Evolutionary conservation across 2,329 filamentous ascomycete genomes (phyloP).

Genomic region (Bipolaris bicolor): DNA sequence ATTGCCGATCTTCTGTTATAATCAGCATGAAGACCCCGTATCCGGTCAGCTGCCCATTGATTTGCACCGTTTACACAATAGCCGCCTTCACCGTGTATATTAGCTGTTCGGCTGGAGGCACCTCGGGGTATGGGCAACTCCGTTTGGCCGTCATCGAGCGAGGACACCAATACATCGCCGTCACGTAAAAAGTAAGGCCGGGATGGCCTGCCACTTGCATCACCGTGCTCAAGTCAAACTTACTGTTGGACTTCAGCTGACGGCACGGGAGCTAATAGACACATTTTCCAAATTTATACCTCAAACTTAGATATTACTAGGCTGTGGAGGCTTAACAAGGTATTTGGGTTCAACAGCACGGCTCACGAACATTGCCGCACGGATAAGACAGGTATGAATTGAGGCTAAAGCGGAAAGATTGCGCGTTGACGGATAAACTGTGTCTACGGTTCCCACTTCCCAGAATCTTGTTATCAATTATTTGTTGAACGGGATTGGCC

Average conservation of each 20-base stretch:
- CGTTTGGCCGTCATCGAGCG: not conserved
- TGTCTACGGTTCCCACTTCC: not conserved
- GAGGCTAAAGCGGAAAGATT: not conserved
- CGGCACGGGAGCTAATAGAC: not conserved
- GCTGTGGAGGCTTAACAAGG: constrained; percentile 1
- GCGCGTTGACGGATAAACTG: not conserved
- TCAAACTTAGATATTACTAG: not conserved
- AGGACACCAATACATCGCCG: not conserved
- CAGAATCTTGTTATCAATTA: not conserved
- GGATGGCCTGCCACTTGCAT: not conserved
- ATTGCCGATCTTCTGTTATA: not conserved
- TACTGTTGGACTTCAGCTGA: not conserved
- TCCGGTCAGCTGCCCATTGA: not conserved
- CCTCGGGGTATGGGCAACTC: not conserved
- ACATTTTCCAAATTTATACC: not conserved
- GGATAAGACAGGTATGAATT: not conserved
- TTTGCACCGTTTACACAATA: not conserved
- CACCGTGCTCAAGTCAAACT: not conserved
- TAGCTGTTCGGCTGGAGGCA: not conserved
- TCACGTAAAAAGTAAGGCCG: not conserved
- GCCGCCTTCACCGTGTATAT: not conserved
- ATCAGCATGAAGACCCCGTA: not conserved
- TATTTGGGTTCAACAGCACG: not conserved
- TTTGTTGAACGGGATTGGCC: not conserved
- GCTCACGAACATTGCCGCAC: not conserved